Base-by-base conservation (phyloP, 106 monocot genomes). In the Allium fistulosum region DNA sequence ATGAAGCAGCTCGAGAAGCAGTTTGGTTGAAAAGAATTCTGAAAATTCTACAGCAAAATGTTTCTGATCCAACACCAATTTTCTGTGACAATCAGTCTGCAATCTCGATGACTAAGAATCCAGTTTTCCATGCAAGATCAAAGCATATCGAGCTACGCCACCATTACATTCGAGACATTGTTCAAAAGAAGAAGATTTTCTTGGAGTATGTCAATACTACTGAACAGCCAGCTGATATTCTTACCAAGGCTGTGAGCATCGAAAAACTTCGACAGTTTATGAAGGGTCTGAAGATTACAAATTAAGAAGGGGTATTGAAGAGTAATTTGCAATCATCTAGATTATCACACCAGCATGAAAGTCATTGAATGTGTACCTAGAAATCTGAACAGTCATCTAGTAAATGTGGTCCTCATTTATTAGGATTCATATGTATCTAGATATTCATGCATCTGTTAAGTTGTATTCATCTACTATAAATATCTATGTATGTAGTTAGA, bases 21-120 rank as follows among this genome's bases (percentile, higher is more conserved):
- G 13, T 58, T 4, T 69, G 69, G 14, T 17, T 56, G 4, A n/a
- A 37, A 69, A 69, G 57, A 46, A 69, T 57, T 57, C 46, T 69
- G 2, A 26, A 1, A 58, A 52, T 46, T 57, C 12, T 69, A 15
- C 55, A 69, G 1, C 28, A 69, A 58, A 57, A 46, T 7, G 37
- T 57, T 57, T 14, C 56, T 2, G 53, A 10, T 26, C 18, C 51
- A 11, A 55, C 53, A 51, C 10, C n/a, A 18, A 53, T 68, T 13
- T 68, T 11, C 9, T 68, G 26, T 26, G 68, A 68, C 68, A 68
- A 55, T 26, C 12, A 22, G 53, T 52, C 22, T 11, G 26, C 53
- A 9, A 68, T 55, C 37, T 26, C 68, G 15, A 13, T 46, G 37
- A 63, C 63, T 13, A 63, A 63, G 37, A 63, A 63, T 46, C 46